Conservation (phyloP, 345 rosid species). For the Trapa incisa region DNA sequence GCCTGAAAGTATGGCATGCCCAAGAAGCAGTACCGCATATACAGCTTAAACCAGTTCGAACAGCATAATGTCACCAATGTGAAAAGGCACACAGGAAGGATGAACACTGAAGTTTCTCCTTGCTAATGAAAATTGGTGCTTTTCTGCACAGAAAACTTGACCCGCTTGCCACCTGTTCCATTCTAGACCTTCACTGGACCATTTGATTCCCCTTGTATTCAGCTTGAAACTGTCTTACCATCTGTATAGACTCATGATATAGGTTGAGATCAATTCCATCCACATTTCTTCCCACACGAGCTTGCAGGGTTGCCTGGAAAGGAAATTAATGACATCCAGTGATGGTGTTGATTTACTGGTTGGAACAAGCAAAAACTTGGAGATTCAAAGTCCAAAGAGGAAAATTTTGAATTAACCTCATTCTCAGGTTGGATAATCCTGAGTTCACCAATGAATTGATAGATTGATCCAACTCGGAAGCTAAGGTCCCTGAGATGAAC, state of each 20-base stretch:
- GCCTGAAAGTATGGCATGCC: background rate
- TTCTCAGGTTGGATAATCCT: constrained; percentile 27
- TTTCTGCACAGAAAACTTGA: background rate
- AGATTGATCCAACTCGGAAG: constrained; percentile 50
- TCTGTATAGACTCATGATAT: constrained; percentile 47
- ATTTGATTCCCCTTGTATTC: constrained; percentile 14
- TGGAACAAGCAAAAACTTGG: background rate
- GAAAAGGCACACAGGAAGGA: background rate
- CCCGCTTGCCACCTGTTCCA: background rate
- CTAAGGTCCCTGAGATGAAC: constrained; percentile 60
- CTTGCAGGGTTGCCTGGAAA: constrained; percentile 53
- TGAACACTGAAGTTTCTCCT: background rate
- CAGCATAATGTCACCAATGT: background rate
- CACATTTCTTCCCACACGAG: constrained; percentile 70
- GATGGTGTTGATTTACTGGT: background rate
- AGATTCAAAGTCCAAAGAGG: background rate
- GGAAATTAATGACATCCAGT: background rate
- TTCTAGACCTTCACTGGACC: constrained; percentile 1
- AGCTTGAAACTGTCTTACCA: constrained; percentile 48
- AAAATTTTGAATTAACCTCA: constrained; percentile 26
- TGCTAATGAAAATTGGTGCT: background rate
- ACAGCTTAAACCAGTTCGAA: background rate
- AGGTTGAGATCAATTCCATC: constrained; percentile 74
- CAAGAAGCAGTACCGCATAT: background rate
- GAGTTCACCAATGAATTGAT: constrained; percentile 83